Base-by-base conservation (phyloP, 2,329 filamentous ascomycete species). In the Colletotrichum camelliae region DNA sequence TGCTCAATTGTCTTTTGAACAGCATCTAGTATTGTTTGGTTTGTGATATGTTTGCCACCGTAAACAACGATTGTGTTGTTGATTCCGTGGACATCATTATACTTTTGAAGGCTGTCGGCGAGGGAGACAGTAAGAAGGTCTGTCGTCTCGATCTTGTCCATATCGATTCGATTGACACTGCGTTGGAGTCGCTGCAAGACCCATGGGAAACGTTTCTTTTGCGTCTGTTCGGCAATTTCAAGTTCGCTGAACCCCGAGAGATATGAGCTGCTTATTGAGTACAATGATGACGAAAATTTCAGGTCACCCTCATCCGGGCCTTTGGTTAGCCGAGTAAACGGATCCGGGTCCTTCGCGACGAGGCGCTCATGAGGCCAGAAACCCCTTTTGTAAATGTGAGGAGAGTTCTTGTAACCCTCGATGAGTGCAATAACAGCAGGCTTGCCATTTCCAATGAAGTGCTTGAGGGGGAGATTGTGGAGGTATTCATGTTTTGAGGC, bases 281-380 rank as follows among this genome's bases (percentile, higher is more conserved):
- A 21, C 0, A 48, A 48, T 48, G 18, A n/a, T 48, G 0, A 18
- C n/a, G 9, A 21, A 21, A 18, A n/a, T 0, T 1, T 1, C 21
- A 48, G 39, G 5, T 21, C 39, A 48, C 21, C 39, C 39, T 48
- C 39, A 7, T 48, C 39, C 18, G 39, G 39, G 5, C 39, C 39
- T 48, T 18, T 48, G 0, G 39, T 21, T 12, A 48, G 5, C 3
- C 39, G 39, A 48, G 39, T 48, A 48, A 48, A 48, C 1, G 18
- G 39, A 48, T 48, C 39, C 39, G 18, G 39, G 18, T 48, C 18
- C 12, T 48, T 48, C 10, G 39, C 21, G 2, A n/a, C 0, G 39
- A 48, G 39, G 18, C 39, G 39, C 18, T 2, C 39, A 48, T 12
- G 39, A 48, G 39, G 39, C 39, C 39, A 48, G 10, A 48, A 48